phyloP scores from a whole-genome alignment of 2,329 filamentous ascomycete species.

The Lachnellula suecica region DNA sequence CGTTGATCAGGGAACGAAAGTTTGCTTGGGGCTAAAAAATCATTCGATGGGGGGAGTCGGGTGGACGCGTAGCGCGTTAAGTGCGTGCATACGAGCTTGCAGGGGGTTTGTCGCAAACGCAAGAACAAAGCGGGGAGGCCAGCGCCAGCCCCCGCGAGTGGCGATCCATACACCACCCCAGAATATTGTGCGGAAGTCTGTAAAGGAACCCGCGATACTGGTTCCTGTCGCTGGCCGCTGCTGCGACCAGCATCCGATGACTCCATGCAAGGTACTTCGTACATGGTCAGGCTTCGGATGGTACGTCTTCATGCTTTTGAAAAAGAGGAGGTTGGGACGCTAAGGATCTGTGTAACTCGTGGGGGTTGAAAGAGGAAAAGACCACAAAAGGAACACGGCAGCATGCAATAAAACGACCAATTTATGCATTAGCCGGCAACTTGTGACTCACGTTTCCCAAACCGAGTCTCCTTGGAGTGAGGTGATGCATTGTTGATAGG shows the following conservation, averaged over 20 bases:
- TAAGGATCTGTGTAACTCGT: conserved; percentile 5
- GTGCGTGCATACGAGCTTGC: conserved; percentile 22
- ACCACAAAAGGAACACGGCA: neutral
- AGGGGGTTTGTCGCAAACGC: neutral
- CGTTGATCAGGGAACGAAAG: conserved; percentile 17
- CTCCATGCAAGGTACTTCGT: conserved; percentile 11
- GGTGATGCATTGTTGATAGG: conserved; percentile 8
- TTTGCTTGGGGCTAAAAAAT: conserved; percentile 14
- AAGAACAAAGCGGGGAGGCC: neutral
- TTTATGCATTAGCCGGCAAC: conserved; percentile 11
- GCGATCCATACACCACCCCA: conserved; percentile 1
- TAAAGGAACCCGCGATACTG: conserved; percentile 2
- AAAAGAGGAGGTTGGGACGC: conserved; percentile 7
- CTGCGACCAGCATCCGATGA: conserved; percentile 2
- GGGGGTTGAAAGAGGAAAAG: conserved; percentile 1
- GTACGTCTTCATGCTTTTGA: too few relatives aligned
- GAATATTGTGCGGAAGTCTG: neutral
- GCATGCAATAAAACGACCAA: conserved; percentile 7
- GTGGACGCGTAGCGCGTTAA: conserved; percentile 23
- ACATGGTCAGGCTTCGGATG: too few relatives aligned
- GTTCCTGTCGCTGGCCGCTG: conserved; percentile 1
- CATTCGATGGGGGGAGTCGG: conserved; percentile 11
- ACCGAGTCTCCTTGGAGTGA: neutral
- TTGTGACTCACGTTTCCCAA: conserved; percentile 18
- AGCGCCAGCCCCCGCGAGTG: neutral